These are phyloP conservation scores for Gracilaria domingensis DNA, from an alignment of 23 red algal genomes.

Conservation along the genomic window DNA sequence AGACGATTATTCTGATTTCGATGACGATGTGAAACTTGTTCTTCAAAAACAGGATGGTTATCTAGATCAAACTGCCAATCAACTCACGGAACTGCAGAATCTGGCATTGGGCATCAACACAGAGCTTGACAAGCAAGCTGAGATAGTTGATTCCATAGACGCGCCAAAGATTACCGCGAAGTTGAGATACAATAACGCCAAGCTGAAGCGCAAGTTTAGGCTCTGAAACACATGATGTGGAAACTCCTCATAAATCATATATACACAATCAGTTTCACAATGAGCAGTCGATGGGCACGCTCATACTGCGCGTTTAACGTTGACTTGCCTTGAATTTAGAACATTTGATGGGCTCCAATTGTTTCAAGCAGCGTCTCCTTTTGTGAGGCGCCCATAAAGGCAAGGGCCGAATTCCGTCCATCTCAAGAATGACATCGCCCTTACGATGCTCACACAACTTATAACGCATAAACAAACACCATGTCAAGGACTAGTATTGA, in stretches of 20 bases:
- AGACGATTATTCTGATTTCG: conserved; percentile 31
- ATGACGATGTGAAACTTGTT: conserved; percentile 16
- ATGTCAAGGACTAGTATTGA: conserved; percentile 2
- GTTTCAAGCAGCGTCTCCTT: background rate
- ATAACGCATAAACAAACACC: conserved; percentile 27
- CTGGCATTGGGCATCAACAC: conserved; percentile 13
- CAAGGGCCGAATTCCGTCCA: background rate
- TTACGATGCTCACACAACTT: background rate
- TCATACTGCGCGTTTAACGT: background rate
- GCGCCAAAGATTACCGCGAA: conserved; percentile 29
- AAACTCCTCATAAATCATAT: background rate
- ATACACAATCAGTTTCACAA: background rate
- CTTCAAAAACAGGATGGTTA: conserved; percentile 7
- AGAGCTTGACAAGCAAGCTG: conserved; percentile 33
- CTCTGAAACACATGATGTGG: background rate
- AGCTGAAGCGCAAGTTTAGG: conserved; percentile 30
- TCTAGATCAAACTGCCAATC: conserved; percentile 22
- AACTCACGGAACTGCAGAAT: conserved; percentile 11
- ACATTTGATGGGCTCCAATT: too few species aligned
- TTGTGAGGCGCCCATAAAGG: background rate
- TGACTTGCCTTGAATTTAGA: too few species aligned
- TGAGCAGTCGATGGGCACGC: background rate
- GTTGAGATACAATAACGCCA: conserved; percentile 13
- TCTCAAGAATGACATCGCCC: background rate
- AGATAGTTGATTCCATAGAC: conserved; percentile 33